A percentile compares a stretch with the other conserved stretches of the same genome.
phyloP scores from a whole-genome alignment of 441 rosid species.

The Croton laevigatus region DNA sequence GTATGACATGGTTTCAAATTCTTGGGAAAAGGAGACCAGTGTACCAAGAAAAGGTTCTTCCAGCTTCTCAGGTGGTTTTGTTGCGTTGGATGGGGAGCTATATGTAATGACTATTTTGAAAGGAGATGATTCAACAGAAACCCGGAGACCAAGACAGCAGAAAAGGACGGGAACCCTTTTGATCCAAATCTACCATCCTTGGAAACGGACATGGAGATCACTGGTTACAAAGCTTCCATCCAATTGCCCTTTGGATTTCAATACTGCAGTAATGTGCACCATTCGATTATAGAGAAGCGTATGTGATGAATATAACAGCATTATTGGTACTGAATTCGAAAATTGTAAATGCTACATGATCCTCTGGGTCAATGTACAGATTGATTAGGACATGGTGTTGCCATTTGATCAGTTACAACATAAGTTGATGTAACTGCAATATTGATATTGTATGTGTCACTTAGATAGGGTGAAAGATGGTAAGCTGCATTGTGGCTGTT shows the following conservation, averaged over 20 bases:
- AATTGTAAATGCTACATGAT: background rate
- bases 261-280: constrained; percentile 65
- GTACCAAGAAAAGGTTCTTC: constrained; percentile 51
- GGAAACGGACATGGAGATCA: constrained; percentile 70
- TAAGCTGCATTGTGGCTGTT: too few species aligned
- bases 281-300: constrained; percentile 41
- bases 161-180: constrained; percentile 52
- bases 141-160: constrained; percentile 42
- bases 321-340: background rate
- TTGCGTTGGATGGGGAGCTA: constrained; percentile 59
- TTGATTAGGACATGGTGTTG: background rate
- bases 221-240: constrained; percentile 53
- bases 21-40: constrained; percentile 61
- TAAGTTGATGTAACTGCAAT: background rate
- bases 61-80: constrained; percentile 53
- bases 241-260: constrained; percentile 49
- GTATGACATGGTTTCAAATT: constrained; percentile 55
- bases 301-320: background rate
- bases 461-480: background rate
- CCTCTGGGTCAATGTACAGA: constrained; percentile 25
- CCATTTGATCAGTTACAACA: background rate
- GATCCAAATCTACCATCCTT: constrained; percentile 68
- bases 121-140: constrained; percentile 45
- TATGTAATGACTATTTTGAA: constrained; percentile 52
- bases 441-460: background rate